Evolutionary conservation across 2,329 filamentous ascomycete genomes (phyloP).

Genomic region (Pleomassaria siparia): DNA sequence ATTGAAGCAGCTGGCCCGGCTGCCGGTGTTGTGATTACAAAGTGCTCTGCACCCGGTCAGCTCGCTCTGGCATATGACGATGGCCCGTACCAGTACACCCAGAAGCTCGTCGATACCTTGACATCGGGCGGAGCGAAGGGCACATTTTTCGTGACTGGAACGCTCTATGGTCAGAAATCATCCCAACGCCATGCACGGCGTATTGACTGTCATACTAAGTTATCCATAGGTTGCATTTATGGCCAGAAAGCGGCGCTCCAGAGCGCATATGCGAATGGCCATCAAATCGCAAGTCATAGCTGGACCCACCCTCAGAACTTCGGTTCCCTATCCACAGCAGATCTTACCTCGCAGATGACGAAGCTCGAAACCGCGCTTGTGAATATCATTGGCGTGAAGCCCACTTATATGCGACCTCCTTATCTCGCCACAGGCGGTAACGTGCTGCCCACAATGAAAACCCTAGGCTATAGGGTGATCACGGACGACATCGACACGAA

Average conservation of each 20-base stretch:
- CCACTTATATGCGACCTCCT: slow-evolving; percentile 42
- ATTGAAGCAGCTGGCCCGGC: slow-evolving; percentile 31
- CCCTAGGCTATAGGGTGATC: slow-evolving; percentile 39
- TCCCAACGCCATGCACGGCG: not conserved
- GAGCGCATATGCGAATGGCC: slow-evolving; percentile 35
- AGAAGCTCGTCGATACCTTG: slow-evolving; percentile 35
- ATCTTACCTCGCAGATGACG: slow-evolving; percentile 36
- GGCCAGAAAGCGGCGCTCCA: slow-evolving; percentile 33
- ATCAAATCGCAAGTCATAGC: slow-evolving; percentile 41
- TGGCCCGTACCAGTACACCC: slow-evolving; percentile 39
- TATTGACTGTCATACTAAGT: slow-evolving; percentile 3
- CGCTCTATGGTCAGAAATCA: slow-evolving; percentile 26
- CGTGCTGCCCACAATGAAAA: slow-evolving; percentile 36
- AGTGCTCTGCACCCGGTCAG: slow-evolving; percentile 29
- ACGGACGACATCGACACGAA: slow-evolving; percentile 36
- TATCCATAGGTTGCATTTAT: slow-evolving; percentile 36
- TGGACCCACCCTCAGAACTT: slow-evolving; percentile 39
- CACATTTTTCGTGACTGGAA: slow-evolving; percentile 40
- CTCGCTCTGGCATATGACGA: slow-evolving; percentile 41
- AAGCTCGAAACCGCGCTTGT: slow-evolving; percentile 36
- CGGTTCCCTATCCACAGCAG: slow-evolving; percentile 29
- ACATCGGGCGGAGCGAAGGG: slow-evolving; percentile 35
- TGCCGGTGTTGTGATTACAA: slow-evolving; percentile 32
- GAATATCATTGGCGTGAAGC: slow-evolving; percentile 41
- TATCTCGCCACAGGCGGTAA: slow-evolving; percentile 37